Base-by-base conservation (phyloP, 768 basidiomycete species). In the Podaxis sp. region DNA sequence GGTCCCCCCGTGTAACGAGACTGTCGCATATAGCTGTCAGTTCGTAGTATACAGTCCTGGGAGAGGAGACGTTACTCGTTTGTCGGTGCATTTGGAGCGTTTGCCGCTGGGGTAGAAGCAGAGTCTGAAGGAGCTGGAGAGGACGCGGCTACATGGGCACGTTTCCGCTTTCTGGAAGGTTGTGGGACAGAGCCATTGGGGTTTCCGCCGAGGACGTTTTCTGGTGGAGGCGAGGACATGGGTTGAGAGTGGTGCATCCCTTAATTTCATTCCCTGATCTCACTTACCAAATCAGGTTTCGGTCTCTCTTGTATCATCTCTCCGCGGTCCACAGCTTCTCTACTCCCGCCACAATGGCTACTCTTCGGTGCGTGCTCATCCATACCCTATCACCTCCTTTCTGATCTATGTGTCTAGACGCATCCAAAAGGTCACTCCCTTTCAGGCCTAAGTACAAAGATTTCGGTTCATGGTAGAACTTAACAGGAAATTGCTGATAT, bases 401-500 rank as follows among this genome's bases (percentile, higher is more conserved):
- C 78, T 60, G 77, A 68, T 55, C 41, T 54, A 33, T 33, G 33
- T 63, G 61, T 64, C 37, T 67, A 91, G 91, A 64, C 89, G 91
- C 55, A 88, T 93, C 27, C 88, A 90, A 68, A 90, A 87, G 80
- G 91, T 90, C 67, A 41, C 40, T 47, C 33, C 50, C 53, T 19
- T 37, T 60, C 5, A 27, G 19, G 53, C 12, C 63, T 62, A 4
- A 43, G 49, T 36, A 64, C 33, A 57, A n/a, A 52, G 49, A 46
- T 38, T 33, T 40, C 59, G 66, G 52, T 59, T 67, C 47, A 58
- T 58, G 41, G 55, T 56, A 66, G 65, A 46, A 37, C 58, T 50
- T 27, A 51, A 29, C 64, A 94, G 92, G 92, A 94, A 80, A 73
- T 93, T 46, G 74, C 66, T 60, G 85, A 87, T 66, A 78, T 94